Evolutionary conservation across 1,139 yeast genomes (phyloP), one percentile per base, ranked within the genome.

Genomic region (Zygosaccharomyces pseudobailii): DNA sequence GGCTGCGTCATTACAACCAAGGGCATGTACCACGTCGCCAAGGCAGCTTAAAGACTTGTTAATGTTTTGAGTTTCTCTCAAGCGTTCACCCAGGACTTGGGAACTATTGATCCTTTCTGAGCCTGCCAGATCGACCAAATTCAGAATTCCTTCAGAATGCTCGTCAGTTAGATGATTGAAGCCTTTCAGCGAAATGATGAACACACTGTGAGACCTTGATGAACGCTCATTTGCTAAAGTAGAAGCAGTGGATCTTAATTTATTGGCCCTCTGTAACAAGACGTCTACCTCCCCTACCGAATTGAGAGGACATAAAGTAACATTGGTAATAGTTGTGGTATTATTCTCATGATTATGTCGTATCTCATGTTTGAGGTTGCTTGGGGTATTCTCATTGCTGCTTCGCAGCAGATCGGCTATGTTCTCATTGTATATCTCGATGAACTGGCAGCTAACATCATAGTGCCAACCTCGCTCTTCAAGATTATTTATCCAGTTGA

Each of bases 371-470:
- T 78, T 84, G 6, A 49, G 46, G 27, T 62, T 57, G 10, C 61
- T 65, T 3, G 49, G 46, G 9, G 47, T 48, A 36, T 65, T 71
- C 3, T 70, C 56, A 27, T 44, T 50, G 27, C 47, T 46, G 23
- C 47, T 58, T 4, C 71, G 66, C 31, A 88, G 70, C 46, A 92
- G 70, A 65, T 92, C 98, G 31, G 79, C 71, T 38, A 92, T 78
- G 20, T 70, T 74, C 53, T 92, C 97, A 61, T 90, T 90, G 69
- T 92, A 90, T 40, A 92, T 88, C 65, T 92, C 97, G 39, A 92
- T 71, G 62, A 88, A 87, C 63, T 87, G 92, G 2, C 96, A 96
- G 36, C 70, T 71, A 4, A 89, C 67, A 19, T 69, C 65, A 65
- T 82, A 87, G 4, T 64, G 57, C 96, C 95, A 87, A 2, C 87